These are phyloP conservation scores for Talaromyces sp. DNA, from an alignment of 2,329 filamentous ascomycete genomes.

Conservation along the genomic window DNA sequence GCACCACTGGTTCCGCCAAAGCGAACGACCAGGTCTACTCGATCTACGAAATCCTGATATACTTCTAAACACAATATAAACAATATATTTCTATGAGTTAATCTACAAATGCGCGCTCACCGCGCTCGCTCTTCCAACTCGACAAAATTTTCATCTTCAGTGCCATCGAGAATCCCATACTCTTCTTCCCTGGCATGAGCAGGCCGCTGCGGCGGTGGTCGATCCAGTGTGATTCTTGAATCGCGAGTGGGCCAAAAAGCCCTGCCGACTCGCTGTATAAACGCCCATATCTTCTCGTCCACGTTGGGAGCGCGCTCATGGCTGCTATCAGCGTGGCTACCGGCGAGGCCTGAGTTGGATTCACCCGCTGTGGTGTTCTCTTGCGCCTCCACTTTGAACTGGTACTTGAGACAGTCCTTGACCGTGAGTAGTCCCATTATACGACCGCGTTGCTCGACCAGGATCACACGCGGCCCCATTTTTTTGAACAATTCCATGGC, in stretches of 20 bases:
- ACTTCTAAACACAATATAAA: not conserved
- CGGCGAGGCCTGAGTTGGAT: not conserved
- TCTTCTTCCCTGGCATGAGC: not conserved
- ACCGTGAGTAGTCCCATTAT: constrained; percentile 85
- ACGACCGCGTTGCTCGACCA: constrained; percentile 83
- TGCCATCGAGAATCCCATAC: constrained; percentile 18
- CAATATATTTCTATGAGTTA: not conserved
- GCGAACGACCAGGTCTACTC: not conserved
- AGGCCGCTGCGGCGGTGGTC: not conserved
- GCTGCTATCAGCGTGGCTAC: constrained; percentile 6
- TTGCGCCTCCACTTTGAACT: constrained; percentile 89
- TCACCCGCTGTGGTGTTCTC: constrained; percentile 53
- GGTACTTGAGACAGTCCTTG: constrained; percentile 95
- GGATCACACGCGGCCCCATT: constrained; percentile 87
- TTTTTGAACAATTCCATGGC: constrained; percentile 99
- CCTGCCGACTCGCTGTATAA: constrained; percentile 27
- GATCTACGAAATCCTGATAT: constrained; percentile 3
- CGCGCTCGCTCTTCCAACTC: constrained; percentile 8
- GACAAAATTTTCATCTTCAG: constrained; percentile 16
- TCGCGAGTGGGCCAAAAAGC: constrained; percentile 11
- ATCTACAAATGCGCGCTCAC: not conserved
- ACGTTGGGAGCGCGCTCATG: constrained; percentile 19
- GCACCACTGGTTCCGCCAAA: not conserved
- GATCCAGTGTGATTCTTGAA: constrained; percentile 7
- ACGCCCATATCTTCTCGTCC: constrained; percentile 33